These are phyloP conservation scores for Mimosa bimucronata DNA, from an alignment of 306 rosid species.

Conservation along the genomic window DNA sequence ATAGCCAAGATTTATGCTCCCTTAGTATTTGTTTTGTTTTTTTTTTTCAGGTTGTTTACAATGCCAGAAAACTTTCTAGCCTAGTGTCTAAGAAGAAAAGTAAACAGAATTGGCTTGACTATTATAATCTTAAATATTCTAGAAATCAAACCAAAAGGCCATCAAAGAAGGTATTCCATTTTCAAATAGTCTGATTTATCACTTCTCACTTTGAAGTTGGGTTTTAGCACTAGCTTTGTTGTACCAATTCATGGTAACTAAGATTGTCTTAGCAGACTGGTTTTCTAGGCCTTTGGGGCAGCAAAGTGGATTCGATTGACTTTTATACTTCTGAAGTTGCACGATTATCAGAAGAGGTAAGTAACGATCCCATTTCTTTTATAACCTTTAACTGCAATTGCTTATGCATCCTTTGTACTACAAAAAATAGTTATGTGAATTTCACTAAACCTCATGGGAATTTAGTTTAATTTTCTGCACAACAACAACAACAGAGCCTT, in stretches of 20 bases:
- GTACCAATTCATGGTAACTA: constrained; percentile 17
- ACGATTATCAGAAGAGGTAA: constrained; percentile 67
- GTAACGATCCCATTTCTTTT: constrained; percentile 35
- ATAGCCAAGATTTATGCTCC: constrained; percentile 1
- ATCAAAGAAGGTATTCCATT: constrained; percentile 61
- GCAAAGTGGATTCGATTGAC: constrained; percentile 74
- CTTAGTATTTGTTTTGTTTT: neutral
- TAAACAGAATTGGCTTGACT: constrained; percentile 87
- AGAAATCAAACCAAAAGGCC: constrained; percentile 76
- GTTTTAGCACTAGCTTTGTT: constrained; percentile 16
- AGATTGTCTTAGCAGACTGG: constrained; percentile 76
- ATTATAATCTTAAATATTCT: constrained; percentile 73
- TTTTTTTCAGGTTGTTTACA: constrained; percentile 72
- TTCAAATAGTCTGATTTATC: constrained; percentile 27
- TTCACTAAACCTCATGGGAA: neutral
- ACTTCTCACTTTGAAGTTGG: constrained; percentile 18
- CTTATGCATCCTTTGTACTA: constrained; percentile 5
- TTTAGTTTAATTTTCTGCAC: neutral
- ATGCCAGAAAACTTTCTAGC: constrained; percentile 80
- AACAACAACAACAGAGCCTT: no score
- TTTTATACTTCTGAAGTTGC: constrained; percentile 62
- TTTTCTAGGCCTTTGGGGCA: constrained; percentile 85
- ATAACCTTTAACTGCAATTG: neutral
- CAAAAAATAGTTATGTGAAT: neutral
- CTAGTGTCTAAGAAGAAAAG: constrained; percentile 81